Conservation (phyloP, 805 yeast species). For the Metschnikowia santaceciliae region DNA sequence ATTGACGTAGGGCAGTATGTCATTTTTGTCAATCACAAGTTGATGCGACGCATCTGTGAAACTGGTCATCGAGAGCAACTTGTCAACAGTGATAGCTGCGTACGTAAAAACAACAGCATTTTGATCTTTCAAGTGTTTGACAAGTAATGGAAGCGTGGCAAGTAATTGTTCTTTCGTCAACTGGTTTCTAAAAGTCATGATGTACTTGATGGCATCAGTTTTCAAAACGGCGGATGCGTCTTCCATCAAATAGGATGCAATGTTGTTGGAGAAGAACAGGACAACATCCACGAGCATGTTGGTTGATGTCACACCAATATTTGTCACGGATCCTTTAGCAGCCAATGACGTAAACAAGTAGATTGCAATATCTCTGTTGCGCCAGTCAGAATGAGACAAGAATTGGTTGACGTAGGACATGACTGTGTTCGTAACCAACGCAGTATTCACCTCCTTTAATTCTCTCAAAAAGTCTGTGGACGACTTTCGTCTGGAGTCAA, state of each 20-base stretch:
- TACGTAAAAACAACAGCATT: conserved; percentile 85
- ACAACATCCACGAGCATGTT: conserved; percentile 83
- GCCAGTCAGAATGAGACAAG: conserved; percentile 64
- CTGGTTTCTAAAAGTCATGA: conserved; percentile 88
- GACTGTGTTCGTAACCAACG: conserved; percentile 68
- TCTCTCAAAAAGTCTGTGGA: conserved; percentile 91
- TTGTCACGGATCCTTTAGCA: conserved; percentile 83
- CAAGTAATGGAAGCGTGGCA: conserved; percentile 74
- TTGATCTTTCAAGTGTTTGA: conserved; percentile 57
- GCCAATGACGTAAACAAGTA: conserved; percentile 87
- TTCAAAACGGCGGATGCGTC: conserved; percentile 70
- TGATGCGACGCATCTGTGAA: conserved; percentile 45
- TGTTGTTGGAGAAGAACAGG: conserved; percentile 72
- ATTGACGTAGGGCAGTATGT: conserved; percentile 58
- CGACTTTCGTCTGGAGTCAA: conserved; percentile 86
- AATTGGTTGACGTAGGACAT: conserved; percentile 68
- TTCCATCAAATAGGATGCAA: conserved; percentile 75
- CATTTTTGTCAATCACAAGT: conserved; percentile 67
- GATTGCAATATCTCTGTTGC: conserved; percentile 79
- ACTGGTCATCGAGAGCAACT: conserved; percentile 73
- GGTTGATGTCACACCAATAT: conserved; percentile 81
- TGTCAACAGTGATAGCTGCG: conserved; percentile 89
- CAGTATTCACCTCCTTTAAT: conserved; percentile 73
- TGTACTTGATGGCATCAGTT: conserved; percentile 90
- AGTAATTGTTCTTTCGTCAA: conserved; percentile 78